Base-by-base conservation (phyloP, 805 yeast genomes). In the Yamadazyma nakazawae region DNA sequence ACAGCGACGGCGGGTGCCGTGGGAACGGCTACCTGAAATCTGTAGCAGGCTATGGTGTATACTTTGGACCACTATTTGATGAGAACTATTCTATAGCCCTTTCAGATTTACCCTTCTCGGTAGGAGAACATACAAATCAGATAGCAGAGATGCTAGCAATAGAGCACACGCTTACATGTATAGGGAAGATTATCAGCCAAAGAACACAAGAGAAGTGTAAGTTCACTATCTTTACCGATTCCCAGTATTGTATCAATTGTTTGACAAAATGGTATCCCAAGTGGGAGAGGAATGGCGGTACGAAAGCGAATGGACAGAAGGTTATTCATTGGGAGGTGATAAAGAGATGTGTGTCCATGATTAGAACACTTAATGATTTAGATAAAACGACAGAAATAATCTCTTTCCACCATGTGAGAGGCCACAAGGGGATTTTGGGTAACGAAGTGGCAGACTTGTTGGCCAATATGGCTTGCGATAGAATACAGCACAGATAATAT, bases 61-160 rank as follows among this genome's bases (percentile, higher is more conserved):
- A 68, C 60, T 88, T 48, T 32, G 31, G 26, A 7, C 10, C 8
- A 11, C 24, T 19, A 3, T 79, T 11, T 13, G 9, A 17, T 3
- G 10, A 26, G 3, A 37, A 37, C 30, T 30, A 13, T 24, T 37
- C 46, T 12, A 31, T 43, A 16, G 13, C 46, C 13, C 30, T 30
- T 71, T 5, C 79, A 84, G 0, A 67, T 88, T 21, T 43, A 16
- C 37, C 40, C 2, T n/a, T 25, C 14, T 13, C 25, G 5, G 18
- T n/a, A 21, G 12, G 11, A 11, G 51, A 37, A 31, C 89, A 83
- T 30, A 88, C 96, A 1, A 90, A 89, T 55, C 90, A 87, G 53
- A 66, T 88, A 35, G 94, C 96, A 1, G 97, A 91, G 63, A 74
- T 90, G 10, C 61, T 68, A 12, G 97, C 96, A 0, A 73, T 86